Base-by-base conservation (phyloP, 805 yeast species). In the Debaryomyces hansenii region DNA sequence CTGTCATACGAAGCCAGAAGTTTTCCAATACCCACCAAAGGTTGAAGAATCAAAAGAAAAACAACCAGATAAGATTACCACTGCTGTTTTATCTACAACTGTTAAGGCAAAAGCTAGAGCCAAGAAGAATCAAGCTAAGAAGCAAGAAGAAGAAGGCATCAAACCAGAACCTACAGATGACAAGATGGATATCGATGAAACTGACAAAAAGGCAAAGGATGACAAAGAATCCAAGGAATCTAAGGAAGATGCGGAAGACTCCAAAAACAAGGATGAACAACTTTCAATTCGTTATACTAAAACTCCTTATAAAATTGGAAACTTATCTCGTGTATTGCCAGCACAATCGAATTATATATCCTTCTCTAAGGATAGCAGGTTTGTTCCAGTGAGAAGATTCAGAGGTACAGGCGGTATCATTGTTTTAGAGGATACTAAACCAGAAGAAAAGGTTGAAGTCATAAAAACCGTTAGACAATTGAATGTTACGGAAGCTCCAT, bases 81-180 rank as follows among this genome's bases (percentile, higher is more conserved):
- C 96, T 36, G 99, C 97, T 2, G 96, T 94, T 12, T 77, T 94
- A 46, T 90, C 97, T 2, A 92, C 97, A 0, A 92, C 99, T 2
- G 89, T 84, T 14, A 85, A 84, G 64, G 97, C 97, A n/a, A 89
- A 87, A 66, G 94, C 92, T 29, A 84, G 97, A 65, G 96, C 96
- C 20, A 84, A 82, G 72, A 82, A 81, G 70, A 73, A 75, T 35
- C 72, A 73, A 51, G 78, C 77, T 37, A 74, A 74, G 54, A 77
- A 78, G 60, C 72, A 75, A 57, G 79, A 77, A 57, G 70, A 80
- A 62, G 79, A 80, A 38, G 72, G 75, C 46, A 82, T 75, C 27
- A 76, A 75, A 62, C 18, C 42, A 4, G 63, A 60, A 54, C 74
- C 67, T 12, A 60, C 55, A 18, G 70, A 56, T 5, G 72, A 64